Percentiles rank a stretch among this genome's conserved stretches.
Conservation (phyloP, 2,329 filamentous ascomycete genomes). For the Nemania abortiva region DNA sequence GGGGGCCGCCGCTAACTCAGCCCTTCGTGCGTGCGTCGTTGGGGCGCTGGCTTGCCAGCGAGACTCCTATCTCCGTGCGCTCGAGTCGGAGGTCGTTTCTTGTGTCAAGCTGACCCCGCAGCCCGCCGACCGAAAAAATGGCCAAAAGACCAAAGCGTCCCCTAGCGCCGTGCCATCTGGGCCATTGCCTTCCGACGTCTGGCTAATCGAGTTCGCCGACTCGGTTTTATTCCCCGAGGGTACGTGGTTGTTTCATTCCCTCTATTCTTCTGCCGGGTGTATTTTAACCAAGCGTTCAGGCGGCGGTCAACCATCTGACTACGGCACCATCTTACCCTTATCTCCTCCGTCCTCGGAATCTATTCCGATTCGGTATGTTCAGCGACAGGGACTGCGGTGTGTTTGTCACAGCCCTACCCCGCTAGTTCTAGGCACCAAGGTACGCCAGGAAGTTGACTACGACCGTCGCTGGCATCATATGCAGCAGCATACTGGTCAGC, state of each 20-base stretch:
- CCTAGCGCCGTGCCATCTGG: neutral
- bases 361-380: neutral
- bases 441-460: neutral
- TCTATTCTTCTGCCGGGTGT: neutral
- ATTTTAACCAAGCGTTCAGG: neutral
- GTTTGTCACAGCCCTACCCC: neutral
- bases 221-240: conserved; percentile 3
- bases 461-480: conserved; percentile 1
- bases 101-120: neutral
- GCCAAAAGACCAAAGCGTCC: neutral
- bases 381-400: neutral
- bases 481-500: conserved; percentile 4
- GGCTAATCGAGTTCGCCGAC: conserved; percentile 3
- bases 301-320: conserved; percentile 4
- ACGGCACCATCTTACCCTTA: neutral
- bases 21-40: neutral
- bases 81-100: neutral
- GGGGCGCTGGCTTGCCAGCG: conserved; percentile 7
- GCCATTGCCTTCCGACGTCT: neutral
- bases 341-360: neutral
- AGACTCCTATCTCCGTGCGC: neutral
- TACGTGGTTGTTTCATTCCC: neutral
- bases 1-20: neutral
- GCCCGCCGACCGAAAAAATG: neutral
- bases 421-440: neutral